Base-by-base conservation (phyloP, 495 filamentous ascomycete genomes). In the Podospora sp. region DNA sequence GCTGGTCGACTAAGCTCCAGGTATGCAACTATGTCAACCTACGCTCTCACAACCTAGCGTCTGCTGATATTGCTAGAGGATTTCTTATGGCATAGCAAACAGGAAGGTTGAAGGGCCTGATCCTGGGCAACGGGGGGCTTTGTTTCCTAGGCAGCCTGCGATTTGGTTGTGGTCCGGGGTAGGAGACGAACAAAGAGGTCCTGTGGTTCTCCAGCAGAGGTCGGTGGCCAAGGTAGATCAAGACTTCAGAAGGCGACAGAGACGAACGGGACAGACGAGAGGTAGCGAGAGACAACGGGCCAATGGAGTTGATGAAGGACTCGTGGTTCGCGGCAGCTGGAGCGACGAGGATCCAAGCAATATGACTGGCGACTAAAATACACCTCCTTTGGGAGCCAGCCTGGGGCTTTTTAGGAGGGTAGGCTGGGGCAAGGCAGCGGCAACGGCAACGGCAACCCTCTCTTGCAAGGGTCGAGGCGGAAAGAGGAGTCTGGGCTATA, bases 311-410 rank as follows among this genome's bases (percentile, higher is more conserved):
- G 72, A 60, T 60, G 64, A 68, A 68, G 55, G 52, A 67, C 65
- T 69, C 62, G 69, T 62, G 66, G 68, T 65, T 69, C 60, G 75
- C 69, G 67, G 69, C 70, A 70, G 56, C 72, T 65, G 55, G 65
- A 56, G 66, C 63, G 53, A 72, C 60, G 63, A 70, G 66, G 67
- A 71, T 70, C 72, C 69, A 66, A 69, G 68, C 65, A 69, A 68
- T 66, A 55, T 71, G 69, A 73, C 72, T 72, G 72, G 71, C 68
- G 72, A 73, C 67, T 69, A 68, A 71, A 73, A 73, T 66, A 71
- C 68, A 72, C 70, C 64, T 65, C 62, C 35, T 63, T 64, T 72
- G 62, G 69, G 63, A 56, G 64, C 65, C 62, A 70, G 50, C 60
- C 67, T 71, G 65, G 56, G 52, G 60, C 14, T 16, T 60, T 59